Evolutionary conservation across 805 yeast species (phyloP).

Genomic region (Tetrapisispora nanseiensis): DNA sequence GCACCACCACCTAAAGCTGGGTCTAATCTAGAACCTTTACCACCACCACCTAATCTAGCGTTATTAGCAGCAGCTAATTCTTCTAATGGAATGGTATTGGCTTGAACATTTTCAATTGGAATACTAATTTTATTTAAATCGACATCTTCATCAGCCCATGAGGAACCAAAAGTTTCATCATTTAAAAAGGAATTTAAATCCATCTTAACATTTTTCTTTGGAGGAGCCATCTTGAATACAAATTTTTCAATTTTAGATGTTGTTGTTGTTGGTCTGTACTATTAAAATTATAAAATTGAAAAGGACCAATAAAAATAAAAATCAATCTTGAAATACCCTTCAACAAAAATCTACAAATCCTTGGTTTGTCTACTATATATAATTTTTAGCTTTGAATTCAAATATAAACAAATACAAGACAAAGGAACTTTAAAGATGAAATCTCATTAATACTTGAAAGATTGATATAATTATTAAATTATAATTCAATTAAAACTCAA

Average conservation of each 20-base stretch:
- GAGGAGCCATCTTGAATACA: constrained; percentile 41
- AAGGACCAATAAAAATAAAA: too few species aligned
- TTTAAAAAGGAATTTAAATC: constrained; percentile 78
- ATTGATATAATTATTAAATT: too few species aligned
- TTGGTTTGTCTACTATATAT: too few species aligned
- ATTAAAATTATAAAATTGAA: too few species aligned
- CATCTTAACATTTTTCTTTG: constrained; percentile 70
- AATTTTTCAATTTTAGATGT: not conserved
- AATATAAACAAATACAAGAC: too few species aligned
- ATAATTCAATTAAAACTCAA: too few species aligned
- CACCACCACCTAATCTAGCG: constrained; percentile 16
- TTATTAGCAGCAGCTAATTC: constrained; percentile 20
- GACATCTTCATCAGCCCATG: constrained; percentile 83
- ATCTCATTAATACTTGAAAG: too few species aligned
- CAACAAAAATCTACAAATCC: too few species aligned
- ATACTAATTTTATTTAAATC: constrained; percentile 58
- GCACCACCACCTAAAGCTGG: constrained; percentile 32
- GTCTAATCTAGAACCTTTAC: constrained; percentile 28
- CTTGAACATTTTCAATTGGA: constrained; percentile 30
- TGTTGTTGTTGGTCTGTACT: not conserved
- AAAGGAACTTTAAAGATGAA: too few species aligned
- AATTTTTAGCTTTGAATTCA: too few species aligned
- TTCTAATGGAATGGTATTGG: constrained; percentile 24
- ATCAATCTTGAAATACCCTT: too few species aligned
- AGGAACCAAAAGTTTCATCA: constrained; percentile 59